Evolutionary conservation across 2,329 filamentous ascomycete genomes (phyloP), one percentile per base, ranked within the genome.

Genomic region (Venturia asperata): DNA sequence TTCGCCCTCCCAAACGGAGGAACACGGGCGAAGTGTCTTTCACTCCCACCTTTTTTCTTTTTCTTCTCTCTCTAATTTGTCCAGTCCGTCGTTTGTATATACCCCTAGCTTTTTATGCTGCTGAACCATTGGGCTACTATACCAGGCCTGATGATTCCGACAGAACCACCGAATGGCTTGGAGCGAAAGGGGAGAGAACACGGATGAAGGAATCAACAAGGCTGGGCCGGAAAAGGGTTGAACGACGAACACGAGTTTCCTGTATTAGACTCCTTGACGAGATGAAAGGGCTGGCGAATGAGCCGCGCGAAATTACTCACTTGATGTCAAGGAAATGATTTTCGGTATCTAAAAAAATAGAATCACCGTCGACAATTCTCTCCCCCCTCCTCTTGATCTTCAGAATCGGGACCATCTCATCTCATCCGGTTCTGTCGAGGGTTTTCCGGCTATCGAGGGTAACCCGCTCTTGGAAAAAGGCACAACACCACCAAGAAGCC

Each of bases 31-130:
- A 19, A 11, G 27, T 19, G 19, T 37, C 21, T 24, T 34, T 5
- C 30, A 6, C 17, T 15, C 10, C 1, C 1, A 30, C 13, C 11
- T 56, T 37, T 56, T 56, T 19, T 56, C 19, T 19, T 37, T 37
- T 37, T 37, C 52, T 34, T 6, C 30, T 34, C n/a, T 56, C 17
- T 21, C 10, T 34, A 2, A 19, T 15, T 11, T 58, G 15, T 24
- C 30, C 52, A 34, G 17, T 37, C 52, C 30, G 30, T 37, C 30
- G 37, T 58, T 58, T 58, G 15, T 58, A 58, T 58, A 58, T 58
- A 58, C 52, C 52, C 52, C 27, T 37, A 21, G 15, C 52, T 58
- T 58, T 58, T 58, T 58, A 37, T 58, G 27, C 27, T 58, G 52
- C 13, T 34, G 52, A 34, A 27, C 52, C 27, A 37, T 34, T 19